These are phyloP conservation scores for Fusarium verticillioides DNA, from an alignment of 2,329 filamentous ascomycete species.

Conservation along the genomic window DNA sequence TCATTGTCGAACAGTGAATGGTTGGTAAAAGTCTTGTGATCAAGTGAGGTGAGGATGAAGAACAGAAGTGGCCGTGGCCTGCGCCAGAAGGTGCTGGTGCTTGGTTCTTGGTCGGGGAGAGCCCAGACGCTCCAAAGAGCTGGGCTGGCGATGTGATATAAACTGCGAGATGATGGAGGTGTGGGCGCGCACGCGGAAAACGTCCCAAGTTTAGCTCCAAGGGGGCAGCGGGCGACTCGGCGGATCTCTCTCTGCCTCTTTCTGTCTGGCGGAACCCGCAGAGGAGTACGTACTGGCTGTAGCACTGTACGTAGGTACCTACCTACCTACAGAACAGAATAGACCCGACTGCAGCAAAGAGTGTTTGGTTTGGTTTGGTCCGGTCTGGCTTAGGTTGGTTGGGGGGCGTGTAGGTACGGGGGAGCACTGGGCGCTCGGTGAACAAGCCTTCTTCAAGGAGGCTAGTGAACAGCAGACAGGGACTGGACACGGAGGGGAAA, in stretches of 20 bases:
- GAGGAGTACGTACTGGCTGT: conserved; percentile 21
- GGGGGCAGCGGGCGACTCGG: conserved; percentile 41
- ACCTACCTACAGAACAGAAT: neutral
- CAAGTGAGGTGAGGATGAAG: conserved; percentile 6
- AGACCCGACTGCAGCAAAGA: conserved; percentile 17
- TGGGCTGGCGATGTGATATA: conserved; percentile 45
- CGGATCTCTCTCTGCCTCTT: conserved; percentile 27
- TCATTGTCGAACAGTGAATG: conserved; percentile 35
- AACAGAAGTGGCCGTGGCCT: conserved; percentile 30
- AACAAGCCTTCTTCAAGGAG: conserved; percentile 32
- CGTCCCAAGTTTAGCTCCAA: conserved; percentile 42
- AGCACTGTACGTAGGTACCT: neutral
- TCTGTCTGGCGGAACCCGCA: conserved; percentile 32
- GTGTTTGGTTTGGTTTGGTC: conserved; percentile 15
- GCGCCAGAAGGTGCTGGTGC: conserved; percentile 40
- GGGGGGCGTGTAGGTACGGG: conserved; percentile 34
- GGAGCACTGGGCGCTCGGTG: conserved; percentile 37
- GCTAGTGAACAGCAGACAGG: conserved; percentile 41
- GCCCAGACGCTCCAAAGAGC: conserved; percentile 41
- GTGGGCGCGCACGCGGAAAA: conserved; percentile 44
- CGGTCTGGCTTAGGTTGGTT: neutral
- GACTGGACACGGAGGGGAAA: conserved; percentile 37
- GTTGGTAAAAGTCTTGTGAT: conserved; percentile 13
- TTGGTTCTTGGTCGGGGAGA: conserved; percentile 37
- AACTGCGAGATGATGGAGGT: conserved; percentile 44